phyloP scores from a whole-genome alignment of 2,329 filamentous ascomycete species.

The Cladosporium sphaerospermum region DNA sequence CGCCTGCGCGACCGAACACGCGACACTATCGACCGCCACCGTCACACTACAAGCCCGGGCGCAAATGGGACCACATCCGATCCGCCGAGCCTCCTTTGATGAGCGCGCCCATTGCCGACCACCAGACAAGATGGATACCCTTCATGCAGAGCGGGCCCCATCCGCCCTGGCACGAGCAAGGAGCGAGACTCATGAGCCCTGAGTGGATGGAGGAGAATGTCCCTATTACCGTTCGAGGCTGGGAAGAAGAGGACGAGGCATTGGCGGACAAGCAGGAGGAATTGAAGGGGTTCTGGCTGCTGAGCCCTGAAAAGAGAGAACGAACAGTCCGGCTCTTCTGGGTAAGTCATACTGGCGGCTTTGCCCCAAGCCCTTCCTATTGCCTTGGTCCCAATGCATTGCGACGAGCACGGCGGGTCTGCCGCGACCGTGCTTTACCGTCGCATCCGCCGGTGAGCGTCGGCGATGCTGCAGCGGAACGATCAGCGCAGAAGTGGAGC shows the following conservation, averaged over 20 bases:
- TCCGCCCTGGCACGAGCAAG: slow-evolving; percentile 24
- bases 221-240: slow-evolving; percentile 42
- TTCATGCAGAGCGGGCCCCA: slow-evolving; percentile 34
- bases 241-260: slow-evolving; percentile 50
- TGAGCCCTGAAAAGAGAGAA: slow-evolving; percentile 34
- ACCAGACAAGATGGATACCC: slow-evolving; percentile 30
- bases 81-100: slow-evolving; percentile 30
- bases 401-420: slow-evolving; percentile 1
- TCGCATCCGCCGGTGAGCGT: neutral
- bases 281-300: slow-evolving; percentile 44
- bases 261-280: slow-evolving; percentile 33
- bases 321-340: slow-evolving; percentile 29
- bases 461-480: neutral
- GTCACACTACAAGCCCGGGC: slow-evolving; percentile 27
- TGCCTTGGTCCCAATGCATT: neutral
- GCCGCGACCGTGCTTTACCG: neutral
- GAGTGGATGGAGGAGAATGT: slow-evolving; percentile 46
- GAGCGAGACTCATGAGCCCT: slow-evolving; percentile 33
- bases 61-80: slow-evolving; percentile 32
- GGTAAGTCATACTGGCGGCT: slow-evolving; percentile 18
- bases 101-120: slow-evolving; percentile 27
- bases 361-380: neutral
- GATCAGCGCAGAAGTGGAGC: slow-evolving; percentile 2
- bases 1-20: slow-evolving; percentile 21
- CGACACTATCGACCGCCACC: slow-evolving; percentile 24